Percentiles rank a stretch among this genome's conserved stretches.
Conservation (phyloP, 257 asterid genomes). For the Solanum pennellii region DNA sequence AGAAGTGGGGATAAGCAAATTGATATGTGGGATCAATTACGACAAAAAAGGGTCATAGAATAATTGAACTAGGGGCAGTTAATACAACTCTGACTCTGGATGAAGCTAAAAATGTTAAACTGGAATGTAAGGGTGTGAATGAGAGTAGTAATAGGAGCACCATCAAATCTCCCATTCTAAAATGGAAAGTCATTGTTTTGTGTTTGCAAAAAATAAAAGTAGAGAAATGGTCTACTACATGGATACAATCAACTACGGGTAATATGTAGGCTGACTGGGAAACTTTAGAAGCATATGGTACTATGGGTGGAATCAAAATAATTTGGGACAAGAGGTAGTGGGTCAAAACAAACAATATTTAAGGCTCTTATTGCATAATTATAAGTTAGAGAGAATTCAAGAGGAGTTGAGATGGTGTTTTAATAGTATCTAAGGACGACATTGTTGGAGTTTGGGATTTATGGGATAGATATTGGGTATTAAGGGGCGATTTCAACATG, state of each 20-base stretch:
- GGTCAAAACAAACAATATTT: neutral
- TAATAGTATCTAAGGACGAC: neutral
- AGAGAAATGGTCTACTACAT: neutral
- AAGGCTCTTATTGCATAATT: neutral
- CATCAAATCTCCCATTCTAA: neutral
- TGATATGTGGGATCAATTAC: neutral
- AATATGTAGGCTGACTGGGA: neutral
- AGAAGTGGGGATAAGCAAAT: neutral
- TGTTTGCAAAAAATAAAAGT: neutral
- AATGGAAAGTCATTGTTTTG: neutral
- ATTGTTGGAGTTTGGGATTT: neutral
- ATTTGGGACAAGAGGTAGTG: neutral
- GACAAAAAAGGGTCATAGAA: neutral
- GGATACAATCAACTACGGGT: neutral
- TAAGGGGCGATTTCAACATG: neutral
- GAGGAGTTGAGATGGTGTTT: neutral
- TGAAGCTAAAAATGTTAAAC: neutral
- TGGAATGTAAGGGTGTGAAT: neutral
- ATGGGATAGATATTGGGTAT: neutral
- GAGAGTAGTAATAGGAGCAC: neutral
- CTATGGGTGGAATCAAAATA: neutral
- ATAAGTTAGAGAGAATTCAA: neutral
- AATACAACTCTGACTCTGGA: neutral
- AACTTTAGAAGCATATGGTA: neutral
- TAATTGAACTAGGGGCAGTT: neutral